Evolutionary conservation across 2,329 filamentous ascomycete species (phyloP), one percentile per base, ranked within the genome.

Genomic region (Colletotrichum horii): DNA sequence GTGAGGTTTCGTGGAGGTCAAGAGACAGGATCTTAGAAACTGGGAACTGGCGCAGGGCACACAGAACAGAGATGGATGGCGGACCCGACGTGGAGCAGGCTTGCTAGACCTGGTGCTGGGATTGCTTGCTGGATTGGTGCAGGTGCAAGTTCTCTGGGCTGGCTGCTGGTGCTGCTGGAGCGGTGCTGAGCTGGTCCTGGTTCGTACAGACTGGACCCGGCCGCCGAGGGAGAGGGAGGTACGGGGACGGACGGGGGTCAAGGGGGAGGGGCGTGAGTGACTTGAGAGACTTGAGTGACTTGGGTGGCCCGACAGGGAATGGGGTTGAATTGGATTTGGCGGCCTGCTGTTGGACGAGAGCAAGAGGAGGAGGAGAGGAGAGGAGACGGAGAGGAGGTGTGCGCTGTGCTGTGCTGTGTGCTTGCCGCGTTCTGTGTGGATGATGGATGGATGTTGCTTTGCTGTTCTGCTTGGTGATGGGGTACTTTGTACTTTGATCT

Each of bases 21-120:
- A 73, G 70, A 68, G 70, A 68, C 64, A 52, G 60, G 74, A 75
- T 74, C 74, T 73, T n/a, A 68, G 74, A 66, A 69, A 75, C 74
- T 68, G 70, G 70, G 70, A 75, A 73, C 56, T 52, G 64, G 43
- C 64, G 64, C 70, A 75, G 70, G 74, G 74, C 64, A 71, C 64
- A 71, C 55, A 58, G 55, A 58, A 22, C 30, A 71, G 56, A 75
- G 74, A 67, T 55, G 68, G 72, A 64, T 72, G 55, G 62, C 66
- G 28, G 56, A 68, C 69, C 66, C 48, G 56, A 73, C 69, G 55
- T 68, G 70, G 69, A 75, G 73, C 64, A 73, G 67, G 70, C 56
- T 64, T 60, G 56, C 55, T 58, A 58, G 55, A 58, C 55, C 55
- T 58, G 55, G 55, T 58, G 55, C 55, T 26, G 55, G 22, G 55